Conservation (phyloP, 306 rosid genomes). For the Trifolium subterraneum region DNA sequence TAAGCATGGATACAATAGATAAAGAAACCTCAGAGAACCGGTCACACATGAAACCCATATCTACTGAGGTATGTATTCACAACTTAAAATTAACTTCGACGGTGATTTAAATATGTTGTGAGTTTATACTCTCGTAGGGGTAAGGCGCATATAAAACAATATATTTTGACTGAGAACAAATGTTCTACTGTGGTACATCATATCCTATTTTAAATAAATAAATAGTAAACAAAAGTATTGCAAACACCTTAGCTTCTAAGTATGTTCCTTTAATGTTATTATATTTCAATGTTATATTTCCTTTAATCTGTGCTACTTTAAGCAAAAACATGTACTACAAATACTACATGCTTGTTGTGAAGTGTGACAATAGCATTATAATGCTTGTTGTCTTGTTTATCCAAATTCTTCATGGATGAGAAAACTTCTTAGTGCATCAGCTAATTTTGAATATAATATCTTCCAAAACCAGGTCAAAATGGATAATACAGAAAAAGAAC, state of each 20-base stretch:
- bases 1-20: constrained; percentile 49
- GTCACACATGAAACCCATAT: constrained; percentile 48
- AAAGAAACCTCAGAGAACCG: constrained; percentile 52
- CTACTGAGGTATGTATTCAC: constrained; percentile 64
- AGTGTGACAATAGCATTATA: neutral
- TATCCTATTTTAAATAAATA: constrained; percentile 13
- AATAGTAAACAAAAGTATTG: constrained; percentile 2
- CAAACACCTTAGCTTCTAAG: neutral
- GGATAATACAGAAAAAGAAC: constrained; percentile 52
- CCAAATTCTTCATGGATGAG: constrained; percentile 24
- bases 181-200: constrained; percentile 6
- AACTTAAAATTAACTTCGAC: constrained; percentile 34
- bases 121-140: constrained; percentile 6
- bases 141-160: neutral
- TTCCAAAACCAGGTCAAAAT: constrained; percentile 54
- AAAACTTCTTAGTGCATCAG: constrained; percentile 20
- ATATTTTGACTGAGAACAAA: constrained; percentile 10
- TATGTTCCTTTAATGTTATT: constrained; percentile 6
- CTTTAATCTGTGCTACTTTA: neutral
- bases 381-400: constrained; percentile 4
- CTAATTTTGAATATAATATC: constrained; percentile 33
- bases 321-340: constrained; percentile 19
- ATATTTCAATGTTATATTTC: constrained; percentile 1
- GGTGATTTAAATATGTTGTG: constrained; percentile 24
- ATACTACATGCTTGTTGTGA: neutral